Base-by-base conservation (phyloP, 345 rosid genomes). In the Alliaria petiolata region DNA sequence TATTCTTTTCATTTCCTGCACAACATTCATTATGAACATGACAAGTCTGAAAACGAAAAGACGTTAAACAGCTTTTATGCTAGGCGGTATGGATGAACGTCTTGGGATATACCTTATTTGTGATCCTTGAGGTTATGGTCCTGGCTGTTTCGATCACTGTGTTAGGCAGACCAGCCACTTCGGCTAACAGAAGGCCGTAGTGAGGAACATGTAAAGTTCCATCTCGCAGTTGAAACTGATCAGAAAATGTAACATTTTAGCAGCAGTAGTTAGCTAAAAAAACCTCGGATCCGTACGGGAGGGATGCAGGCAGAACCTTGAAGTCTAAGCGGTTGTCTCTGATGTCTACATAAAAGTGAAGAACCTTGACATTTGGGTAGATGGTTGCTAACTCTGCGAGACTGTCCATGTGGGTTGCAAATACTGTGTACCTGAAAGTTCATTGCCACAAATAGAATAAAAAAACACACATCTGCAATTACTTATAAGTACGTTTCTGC, bases 331-430 rank as follows among this genome's bases (percentile, higher is more conserved):
- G 95, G 77, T 84, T 84, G 81, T 79, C 87, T 77, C 67, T 84
- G 67, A 82, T 69, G 68, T 83, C 95, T 39, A 95, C 99, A 25
- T 83, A 57, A 25, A 93, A 89, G 77, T 86, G 97, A 78, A 89
- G 87, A 72, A 88, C 77, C 82, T 87, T 95, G 69, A 87, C 89
- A 70, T 89, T 89, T 26, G 99, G 96, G 67, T 91, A 88, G 65
- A 91, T 82, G 52, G 90, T 86, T 47, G 99, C 91, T 54, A 88
- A 82, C 83, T 88, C 95, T 1, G 88, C 81, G 13, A 91, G 82
- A 71, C 84, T 85, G 79, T 95, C 95, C 93, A 89, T 91, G 67
- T 91, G 99, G 30, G 89, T 91, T 26, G 97, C 89, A 70, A 91
- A 87, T 78, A 91, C 82, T 33, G 93, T 85, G 69, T 86, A 89